These are phyloP conservation scores for Pythium diclinum DNA, from an alignment of 352 stramenopile genomes.

Conservation along the genomic window DNA sequence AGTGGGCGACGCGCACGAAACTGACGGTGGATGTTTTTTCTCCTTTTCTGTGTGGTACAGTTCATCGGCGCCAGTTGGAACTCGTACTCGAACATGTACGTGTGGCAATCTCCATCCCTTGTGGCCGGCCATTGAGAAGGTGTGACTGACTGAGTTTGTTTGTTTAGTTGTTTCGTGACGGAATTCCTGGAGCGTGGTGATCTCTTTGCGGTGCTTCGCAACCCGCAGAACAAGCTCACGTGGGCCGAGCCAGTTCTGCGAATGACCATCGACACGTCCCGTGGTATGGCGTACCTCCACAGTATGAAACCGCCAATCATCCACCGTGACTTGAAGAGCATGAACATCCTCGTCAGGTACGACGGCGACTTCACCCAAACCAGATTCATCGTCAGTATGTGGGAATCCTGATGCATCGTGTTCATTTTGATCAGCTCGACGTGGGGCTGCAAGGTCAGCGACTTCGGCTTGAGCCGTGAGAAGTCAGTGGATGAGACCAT, in stretches of 20 bases:
- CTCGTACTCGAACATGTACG: constrained; percentile 90
- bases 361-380: background rate
- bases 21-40: background rate
- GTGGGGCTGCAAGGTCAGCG: constrained; percentile 93
- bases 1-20: background rate
- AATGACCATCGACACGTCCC: constrained; percentile 90
- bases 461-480: constrained; percentile 96
- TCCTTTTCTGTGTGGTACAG: constrained; percentile 23
- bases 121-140: background rate
- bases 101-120: constrained; percentile 8
- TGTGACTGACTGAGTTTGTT: background rate
- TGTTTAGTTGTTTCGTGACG: constrained; percentile 79
- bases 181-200: constrained; percentile 85
- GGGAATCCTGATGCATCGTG: background rate
- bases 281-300: constrained; percentile 98
- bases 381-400: too few species aligned
- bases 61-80: constrained; percentile 90
- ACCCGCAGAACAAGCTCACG: constrained; percentile 74
- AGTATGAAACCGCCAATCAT: constrained; percentile 97
- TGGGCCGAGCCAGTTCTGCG: constrained; percentile 85
- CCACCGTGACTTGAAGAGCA: constrained; percentile 97
- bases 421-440: constrained; percentile 46
- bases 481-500: constrained; percentile 95
- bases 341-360: constrained; percentile 88
- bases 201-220: constrained; percentile 76